Evolutionary conservation across 345 rosid species (phyloP).

Genomic region (Clausena lansium): DNA sequence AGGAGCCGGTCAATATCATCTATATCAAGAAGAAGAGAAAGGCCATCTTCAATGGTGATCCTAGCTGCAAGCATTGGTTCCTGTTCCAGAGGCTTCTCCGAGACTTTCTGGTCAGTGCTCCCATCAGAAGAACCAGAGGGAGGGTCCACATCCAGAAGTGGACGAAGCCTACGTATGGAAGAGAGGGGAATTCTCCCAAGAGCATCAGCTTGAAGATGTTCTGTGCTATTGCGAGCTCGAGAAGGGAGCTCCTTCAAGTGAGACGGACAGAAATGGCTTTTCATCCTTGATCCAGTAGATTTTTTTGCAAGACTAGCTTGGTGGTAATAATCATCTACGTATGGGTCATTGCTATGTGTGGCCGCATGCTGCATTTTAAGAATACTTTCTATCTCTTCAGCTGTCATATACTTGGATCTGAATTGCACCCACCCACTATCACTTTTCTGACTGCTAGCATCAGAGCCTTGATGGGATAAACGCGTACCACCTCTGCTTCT

Average conservation of each 20-base stretch:
- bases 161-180: conserved; percentile 61
- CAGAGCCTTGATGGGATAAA: conserved; percentile 70
- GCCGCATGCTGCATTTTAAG: conserved; percentile 95
- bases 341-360: conserved; percentile 77
- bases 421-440: conserved; percentile 67
- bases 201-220: conserved; percentile 57
- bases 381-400: conserved; percentile 94
- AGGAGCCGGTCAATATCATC: conserved; percentile 85
- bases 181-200: conserved; percentile 62
- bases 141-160: conserved; percentile 73
- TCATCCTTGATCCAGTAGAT: conserved; percentile 55
- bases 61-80: conserved; percentile 99
- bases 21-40: conserved; percentile 70
- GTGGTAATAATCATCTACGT: conserved; percentile 89
- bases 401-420: conserved; percentile 90
- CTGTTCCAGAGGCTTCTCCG: conserved; percentile 80
- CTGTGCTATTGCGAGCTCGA: conserved; percentile 67
- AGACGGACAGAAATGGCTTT: conserved; percentile 69
- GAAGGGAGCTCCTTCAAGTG: conserved; percentile 77
- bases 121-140: conserved; percentile 52
- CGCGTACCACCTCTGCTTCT: conserved; percentile 59
- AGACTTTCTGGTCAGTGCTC: conserved; percentile 47
- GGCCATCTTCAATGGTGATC: conserved; percentile 78
- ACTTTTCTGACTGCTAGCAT: conserved; percentile 73
- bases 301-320: conserved; percentile 83